These are phyloP conservation scores for Cordyceps fumosorosea DNA, from an alignment of 2,329 filamentous ascomycete genomes.

Conservation along the genomic window DNA sequence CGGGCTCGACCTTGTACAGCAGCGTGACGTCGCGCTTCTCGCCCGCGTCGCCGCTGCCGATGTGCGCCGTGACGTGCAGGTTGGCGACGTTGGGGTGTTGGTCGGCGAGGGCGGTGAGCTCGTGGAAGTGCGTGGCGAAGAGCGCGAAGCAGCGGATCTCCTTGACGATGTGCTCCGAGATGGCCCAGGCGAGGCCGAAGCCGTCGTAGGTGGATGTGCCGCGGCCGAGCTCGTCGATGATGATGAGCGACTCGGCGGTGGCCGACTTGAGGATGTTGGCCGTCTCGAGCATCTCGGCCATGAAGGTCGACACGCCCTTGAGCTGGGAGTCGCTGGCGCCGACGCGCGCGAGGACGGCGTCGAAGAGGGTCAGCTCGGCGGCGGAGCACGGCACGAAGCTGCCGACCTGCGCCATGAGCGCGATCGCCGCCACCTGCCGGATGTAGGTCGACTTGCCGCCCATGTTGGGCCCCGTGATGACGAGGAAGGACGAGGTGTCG, in stretches of 20 bases:
- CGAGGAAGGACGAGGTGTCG: constrained; percentile 78
- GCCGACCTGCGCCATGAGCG: constrained; percentile 92
- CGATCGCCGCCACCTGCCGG: constrained; percentile 92
- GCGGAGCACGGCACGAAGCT: constrained; percentile 91
- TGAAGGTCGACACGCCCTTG: constrained; percentile 96
- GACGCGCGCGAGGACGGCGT: constrained; percentile 92
- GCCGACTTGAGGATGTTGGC: constrained; percentile 97
- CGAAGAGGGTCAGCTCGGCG: constrained; percentile 91
- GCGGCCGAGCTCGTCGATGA: constrained; percentile 94
- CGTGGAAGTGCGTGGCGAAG: constrained; percentile 98
- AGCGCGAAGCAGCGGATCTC: constrained; percentile 92
- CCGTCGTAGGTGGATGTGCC: constrained; percentile 98
- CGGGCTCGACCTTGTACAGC: constrained; percentile 92
- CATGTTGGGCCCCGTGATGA: constrained; percentile 98
- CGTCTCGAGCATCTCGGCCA: constrained; percentile 99
- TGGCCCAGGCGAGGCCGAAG: constrained; percentile 98
- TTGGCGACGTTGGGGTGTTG: constrained; percentile 85
- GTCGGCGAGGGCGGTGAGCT: constrained; percentile 84
- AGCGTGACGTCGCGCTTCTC: constrained; percentile 78
- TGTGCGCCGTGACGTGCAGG: constrained; percentile 92
- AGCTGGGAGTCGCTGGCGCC: constrained; percentile 94
- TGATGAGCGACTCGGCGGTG: constrained; percentile 90
- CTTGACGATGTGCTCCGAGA: constrained; percentile 92
- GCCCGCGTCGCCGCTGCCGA: constrained; percentile 48
- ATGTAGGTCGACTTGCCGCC: constrained; percentile 98